Conservation (phyloP, 176 grass and related monocot genomes). For the Phragmites australis region DNA sequence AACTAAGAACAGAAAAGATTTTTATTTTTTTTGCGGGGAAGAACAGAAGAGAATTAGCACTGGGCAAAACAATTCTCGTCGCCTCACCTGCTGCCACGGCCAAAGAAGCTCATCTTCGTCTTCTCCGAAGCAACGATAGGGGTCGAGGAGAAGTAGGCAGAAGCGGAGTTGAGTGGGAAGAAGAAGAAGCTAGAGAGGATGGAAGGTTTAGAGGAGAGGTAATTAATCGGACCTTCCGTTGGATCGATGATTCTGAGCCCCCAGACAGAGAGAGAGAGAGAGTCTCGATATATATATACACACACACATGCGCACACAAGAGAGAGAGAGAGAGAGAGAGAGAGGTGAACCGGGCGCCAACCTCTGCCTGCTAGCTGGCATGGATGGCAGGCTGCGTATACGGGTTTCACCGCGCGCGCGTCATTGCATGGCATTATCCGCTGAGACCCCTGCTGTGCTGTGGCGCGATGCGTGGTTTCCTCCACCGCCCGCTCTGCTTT, state of each 20-base stretch:
- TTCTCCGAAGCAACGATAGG: neutral
- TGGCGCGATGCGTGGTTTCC: too few species aligned
- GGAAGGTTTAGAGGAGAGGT: neutral
- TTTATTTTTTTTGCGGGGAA: too few species aligned
- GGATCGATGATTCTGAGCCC: neutral
- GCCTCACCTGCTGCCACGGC: constrained; percentile 61
- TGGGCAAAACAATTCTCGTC: neutral
- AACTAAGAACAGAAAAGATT: neutral
- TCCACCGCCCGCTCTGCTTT: too few species aligned
- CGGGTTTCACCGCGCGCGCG: neutral
- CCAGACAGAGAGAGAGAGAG: neutral
- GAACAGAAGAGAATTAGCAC: neutral
- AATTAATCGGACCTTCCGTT: neutral
- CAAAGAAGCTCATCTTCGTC: constrained; percentile 69
- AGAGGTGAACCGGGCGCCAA: neutral
- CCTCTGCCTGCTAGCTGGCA: neutral
- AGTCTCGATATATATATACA: neutral
- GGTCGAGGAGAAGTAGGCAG: neutral
- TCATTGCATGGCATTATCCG: neutral
- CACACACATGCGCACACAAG: neutral
- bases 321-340: neutral
- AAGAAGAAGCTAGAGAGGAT: neutral
- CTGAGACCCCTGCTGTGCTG: too few species aligned
- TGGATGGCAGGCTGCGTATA: neutral
- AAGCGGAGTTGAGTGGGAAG: neutral